Evolutionary conservation across 306 rosid genomes (phyloP), one percentile per base, ranked within the genome.

Genomic region (Prunus dulcis): DNA sequence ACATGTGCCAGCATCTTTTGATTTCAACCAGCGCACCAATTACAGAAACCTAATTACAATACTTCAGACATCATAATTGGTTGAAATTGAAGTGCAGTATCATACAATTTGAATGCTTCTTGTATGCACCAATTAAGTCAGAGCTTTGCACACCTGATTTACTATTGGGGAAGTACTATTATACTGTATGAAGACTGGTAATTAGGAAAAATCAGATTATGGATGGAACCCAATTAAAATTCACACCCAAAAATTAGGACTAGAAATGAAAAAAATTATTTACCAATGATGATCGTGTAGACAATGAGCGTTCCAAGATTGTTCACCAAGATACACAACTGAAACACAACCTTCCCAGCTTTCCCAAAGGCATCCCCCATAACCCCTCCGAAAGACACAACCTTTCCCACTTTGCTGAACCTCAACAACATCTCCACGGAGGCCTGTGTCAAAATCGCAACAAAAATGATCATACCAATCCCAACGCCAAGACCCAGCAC

Each of bases 241-340:
- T 55, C 53, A 49, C 12, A 47, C n/a, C 30, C 5, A 23, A 76
- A 47, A 53, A 17, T 18, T 13, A 27, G 9, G 9, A 52, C 12
- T 1, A 15, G n/a, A 10, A 32, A 34, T 3, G 4, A 46, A 6
- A 18, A 55, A 45, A 56, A 10, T 49, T 22, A 13, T 14, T 65
- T 81, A 89, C 93, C 96, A 50, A 88, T 85, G 34, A 90, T 90
- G 64, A 90, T 90, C 84, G 76, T 77, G 86, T 90, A 90, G 71
- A 86, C 89, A 67, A 86, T 84, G 69, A 90, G 92, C 0, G 86
- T 90, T 27, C 96, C 96, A 78, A 86, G 78, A 63, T 90, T 90
- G 78, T 88, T 86, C 14, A 90, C 25, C 64, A 90, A 81, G 61
- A 88, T 81, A n/a, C 86, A 76, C 4, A 86, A 22, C 82, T 88